Percentiles rank a stretch among this genome's conserved stretches.
phyloP scores from a whole-genome alignment of 2,329 filamentous ascomycete genomes.

The Fusarium compactum region DNA sequence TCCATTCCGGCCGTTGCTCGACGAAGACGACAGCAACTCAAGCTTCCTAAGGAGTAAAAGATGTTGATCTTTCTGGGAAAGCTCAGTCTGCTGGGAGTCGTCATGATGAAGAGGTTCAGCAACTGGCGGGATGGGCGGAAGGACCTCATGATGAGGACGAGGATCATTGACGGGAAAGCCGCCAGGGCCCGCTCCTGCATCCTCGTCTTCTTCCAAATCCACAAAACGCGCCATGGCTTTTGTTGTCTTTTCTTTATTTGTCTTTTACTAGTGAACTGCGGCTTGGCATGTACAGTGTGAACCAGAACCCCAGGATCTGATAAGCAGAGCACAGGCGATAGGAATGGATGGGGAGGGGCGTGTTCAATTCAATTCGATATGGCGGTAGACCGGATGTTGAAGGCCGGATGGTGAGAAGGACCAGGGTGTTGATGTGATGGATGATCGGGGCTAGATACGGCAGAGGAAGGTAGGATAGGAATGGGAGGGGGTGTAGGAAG shows the following conservation, averaged over 20 bases:
- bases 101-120: slow-evolving; percentile 43
- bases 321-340: slow-evolving; percentile 38
- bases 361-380: slow-evolving; percentile 11
- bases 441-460: slow-evolving; percentile 33
- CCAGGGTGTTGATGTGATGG: slow-evolving; percentile 6
- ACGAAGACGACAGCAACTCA: slow-evolving; percentile 41
- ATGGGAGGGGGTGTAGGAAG: slow-evolving; percentile 2
- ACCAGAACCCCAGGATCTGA: slow-evolving; percentile 46
- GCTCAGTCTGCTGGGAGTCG: slow-evolving; percentile 35
- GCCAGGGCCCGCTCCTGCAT: slow-evolving; percentile 36
- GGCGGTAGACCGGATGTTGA: slow-evolving; percentile 41
- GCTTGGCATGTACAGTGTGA: slow-evolving; percentile 39
- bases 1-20: slow-evolving; percentile 43
- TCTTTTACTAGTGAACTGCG: slow-evolving; percentile 16
- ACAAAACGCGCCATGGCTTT: slow-evolving; percentile 49
- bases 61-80: slow-evolving; percentile 46
- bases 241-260: slow-evolving; percentile 8
- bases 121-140: slow-evolving; percentile 42
- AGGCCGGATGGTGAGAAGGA: slow-evolving; percentile 33
- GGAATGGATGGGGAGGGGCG: slow-evolving; percentile 10
- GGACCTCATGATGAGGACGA: slow-evolving; percentile 43
- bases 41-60: slow-evolving; percentile 45
- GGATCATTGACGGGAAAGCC: slow-evolving; percentile 29
- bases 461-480: slow-evolving; percentile 9
- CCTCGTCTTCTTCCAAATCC: slow-evolving; percentile 47